Evolutionary conservation across 345 rosid species (phyloP), one percentile per base, ranked within the genome.

Genomic region (Murraya koenigii): DNA sequence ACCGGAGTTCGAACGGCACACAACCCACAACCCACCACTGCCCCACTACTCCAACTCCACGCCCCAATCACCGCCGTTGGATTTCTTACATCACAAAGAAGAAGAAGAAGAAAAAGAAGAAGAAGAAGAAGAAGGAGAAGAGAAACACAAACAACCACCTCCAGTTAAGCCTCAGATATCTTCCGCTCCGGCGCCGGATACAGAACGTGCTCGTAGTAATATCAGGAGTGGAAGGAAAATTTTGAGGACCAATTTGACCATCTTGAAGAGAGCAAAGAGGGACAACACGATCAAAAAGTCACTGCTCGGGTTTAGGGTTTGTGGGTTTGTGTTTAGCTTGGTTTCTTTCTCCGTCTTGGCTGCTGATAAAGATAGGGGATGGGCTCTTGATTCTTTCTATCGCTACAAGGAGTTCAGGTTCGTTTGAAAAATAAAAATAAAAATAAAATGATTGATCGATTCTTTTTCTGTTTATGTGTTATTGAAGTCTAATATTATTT

Each of bases 341-440:
- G 86, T 88, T 73, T 91, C 97, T 9, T 89, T 93, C 73, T 90
- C 97, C 2, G 81, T 95, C 33, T 79, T 95, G 90, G 95, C 91
- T 41, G 90, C 97, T 62, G 98, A 95, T 75, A 89, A 77, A 86
- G 83, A 92, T 80, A 89, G 91, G 77, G 98, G 97, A 59, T 93
- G 97, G 97, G 95, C 97, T 38, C 80, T 85, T 77, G 98, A 95
- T 82, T 93, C 98, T 77, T 93, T 93, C 88, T 77, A 86, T 83
- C 80, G 78, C 11, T 95, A 93, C 94, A 85, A 85, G 82, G 97
- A 95, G 80, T 92, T 93, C 92, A 93, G 97, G 97, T 94, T 73
- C 6, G 69, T 59, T 36, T 44, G 13, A 44, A 44, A 41, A 44
- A 44, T 2, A 33, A 11, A 13, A 0, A 0, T 1, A 38, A 38